A percentile compares a stretch with the other conserved stretches of the same genome.
Conservation (phyloP, 148 eudicot genomes). For the Tetragonia tetragonoides region DNA sequence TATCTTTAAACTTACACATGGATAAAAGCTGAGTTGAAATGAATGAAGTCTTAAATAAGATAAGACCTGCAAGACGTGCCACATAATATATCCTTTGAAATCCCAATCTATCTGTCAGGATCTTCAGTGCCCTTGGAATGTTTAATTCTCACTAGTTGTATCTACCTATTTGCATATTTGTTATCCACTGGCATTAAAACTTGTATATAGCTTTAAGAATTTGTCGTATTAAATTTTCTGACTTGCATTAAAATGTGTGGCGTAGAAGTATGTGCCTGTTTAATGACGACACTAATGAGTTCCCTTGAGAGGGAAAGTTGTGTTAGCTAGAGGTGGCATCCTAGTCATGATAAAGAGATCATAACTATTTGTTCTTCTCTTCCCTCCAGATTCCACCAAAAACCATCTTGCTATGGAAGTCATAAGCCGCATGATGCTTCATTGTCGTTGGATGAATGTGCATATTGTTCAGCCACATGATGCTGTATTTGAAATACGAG, state of each 20-base stretch:
- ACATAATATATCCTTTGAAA: neutral
- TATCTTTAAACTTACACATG: neutral
- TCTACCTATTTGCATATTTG: neutral
- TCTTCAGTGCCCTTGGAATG: neutral
- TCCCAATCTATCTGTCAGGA: neutral
- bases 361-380: constrained; percentile 6
- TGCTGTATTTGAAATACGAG: constrained; percentile 71
- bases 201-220: neutral
- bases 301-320: neutral
- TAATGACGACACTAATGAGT: neutral
- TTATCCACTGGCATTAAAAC: neutral
- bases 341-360: neutral
- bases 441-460: constrained; percentile 72
- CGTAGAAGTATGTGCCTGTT: neutral
- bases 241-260: constrained; percentile 2
- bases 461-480: constrained; percentile 76
- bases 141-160: neutral
- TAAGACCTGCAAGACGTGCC: neutral
- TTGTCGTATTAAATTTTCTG: neutral
- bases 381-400: constrained; percentile 53
- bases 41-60: neutral
- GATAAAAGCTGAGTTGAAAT: neutral
- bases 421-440: constrained; percentile 37
- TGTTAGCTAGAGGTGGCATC: neutral
- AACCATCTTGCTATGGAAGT: constrained; percentile 61